Base-by-base conservation (phyloP, 2,329 filamentous ascomycete species). In the Achaetomium macrosporum region DNA sequence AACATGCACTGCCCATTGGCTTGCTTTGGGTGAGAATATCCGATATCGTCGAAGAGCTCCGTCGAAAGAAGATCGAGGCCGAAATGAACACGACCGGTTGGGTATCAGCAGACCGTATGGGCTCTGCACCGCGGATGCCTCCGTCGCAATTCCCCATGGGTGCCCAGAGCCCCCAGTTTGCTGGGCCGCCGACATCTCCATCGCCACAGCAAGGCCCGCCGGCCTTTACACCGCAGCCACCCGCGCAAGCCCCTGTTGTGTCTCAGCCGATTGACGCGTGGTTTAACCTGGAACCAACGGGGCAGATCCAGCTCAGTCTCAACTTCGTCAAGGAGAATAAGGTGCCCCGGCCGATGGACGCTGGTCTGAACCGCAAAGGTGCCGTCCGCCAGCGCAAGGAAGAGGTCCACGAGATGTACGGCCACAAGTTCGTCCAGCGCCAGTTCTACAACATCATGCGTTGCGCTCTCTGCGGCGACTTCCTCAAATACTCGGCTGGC, bases 401-500 rank as follows among this genome's bases (percentile, higher is more conserved):
- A 71, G 91, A 97, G 65, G 86, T 99, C 5, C 89, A 96, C 73
- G 93, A 99, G 74, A 96, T 96, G 77, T 96, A 96, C 68, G 93
- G 93, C 45, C 93, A 99, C 84, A 99, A 97, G 73, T 99, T 99
- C 67, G 86, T 97, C 51, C 88, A 93, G 66, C 91, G 96, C 69
- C 93, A 96, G 70, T 99, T 99, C 72, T 99, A 97, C 84, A 99
- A 97, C 78, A 96, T 99, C 67, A 99, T 99, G 93, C 92, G 93
- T 57, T 99, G 93, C 72, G 93, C 93, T 13, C 83, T 97, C 35
- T 99, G 93, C 68, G 93, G 91, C 55, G 93, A 99, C 62, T 97
- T 99, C 66, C 85, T 99, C 73, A 99, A 97, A 68, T 97, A 97
- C 69, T 95, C 92, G 45, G 89, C 93, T 19, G 93, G 93, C 57